Conservation (phyloP, 257 asterid species). For the Jacaranda copaia region DNA sequence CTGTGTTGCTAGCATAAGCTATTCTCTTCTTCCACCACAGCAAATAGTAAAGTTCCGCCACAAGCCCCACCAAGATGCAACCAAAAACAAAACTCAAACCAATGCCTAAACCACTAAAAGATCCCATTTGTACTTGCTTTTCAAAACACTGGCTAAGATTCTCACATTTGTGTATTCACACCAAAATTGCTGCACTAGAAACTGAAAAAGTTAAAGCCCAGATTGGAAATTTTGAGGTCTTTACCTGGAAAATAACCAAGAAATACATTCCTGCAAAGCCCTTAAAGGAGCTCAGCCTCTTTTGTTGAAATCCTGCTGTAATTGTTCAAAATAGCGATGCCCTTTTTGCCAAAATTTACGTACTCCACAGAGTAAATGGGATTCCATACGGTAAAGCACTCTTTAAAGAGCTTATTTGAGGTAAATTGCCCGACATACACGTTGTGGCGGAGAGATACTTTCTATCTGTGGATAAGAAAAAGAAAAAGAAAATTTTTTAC, state of each 20-base stretch:
- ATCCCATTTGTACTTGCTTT: conserved; percentile 49
- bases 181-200: neutral
- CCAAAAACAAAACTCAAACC: conserved; percentile 78
- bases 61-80: conserved; percentile 72
- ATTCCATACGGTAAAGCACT: conserved; percentile 34
- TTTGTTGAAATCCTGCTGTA: conserved; percentile 27
- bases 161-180: conserved; percentile 34
- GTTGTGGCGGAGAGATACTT: conserved; percentile 42
- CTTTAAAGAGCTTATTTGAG: neutral
- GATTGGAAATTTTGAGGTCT: conserved; percentile 10
- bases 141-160: conserved; percentile 6
- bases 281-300: conserved; percentile 15
- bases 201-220: conserved; percentile 25
- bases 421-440: conserved; percentile 49
- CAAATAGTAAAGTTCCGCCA: conserved; percentile 71
- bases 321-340: conserved; percentile 2
- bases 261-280: neutral
- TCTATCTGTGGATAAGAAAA: conserved; percentile 27
- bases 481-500: conserved; percentile 17
- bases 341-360: conserved; percentile 31
- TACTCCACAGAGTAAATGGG: conserved; percentile 23
- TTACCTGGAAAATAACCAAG: neutral
- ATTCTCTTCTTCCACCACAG: conserved; percentile 78
- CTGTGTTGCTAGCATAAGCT: conserved; percentile 28
- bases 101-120: conserved; percentile 78